These are phyloP conservation scores for Barbarea vulgaris DNA, from an alignment of 345 rosid species.

Conservation along the genomic window DNA sequence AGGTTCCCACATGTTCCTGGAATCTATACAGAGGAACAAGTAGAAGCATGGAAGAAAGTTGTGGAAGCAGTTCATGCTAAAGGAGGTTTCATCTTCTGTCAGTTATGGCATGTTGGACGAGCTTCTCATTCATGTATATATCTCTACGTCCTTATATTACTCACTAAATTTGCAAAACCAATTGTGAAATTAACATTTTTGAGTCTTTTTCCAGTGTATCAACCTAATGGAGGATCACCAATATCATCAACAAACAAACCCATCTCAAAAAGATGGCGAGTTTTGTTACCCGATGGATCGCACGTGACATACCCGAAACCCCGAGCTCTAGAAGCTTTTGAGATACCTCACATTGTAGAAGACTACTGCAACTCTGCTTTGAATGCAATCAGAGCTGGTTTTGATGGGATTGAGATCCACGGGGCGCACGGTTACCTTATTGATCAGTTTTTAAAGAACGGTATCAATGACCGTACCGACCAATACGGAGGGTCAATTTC, in stretches of 20 bases:
- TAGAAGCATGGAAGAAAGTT: slow-evolving; percentile 78
- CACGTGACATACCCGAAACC: slow-evolving; percentile 56
- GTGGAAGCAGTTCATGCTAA: slow-evolving; percentile 78
- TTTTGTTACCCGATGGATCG: slow-evolving; percentile 65
- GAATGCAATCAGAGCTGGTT: slow-evolving; percentile 86
- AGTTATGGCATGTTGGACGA: slow-evolving; percentile 93
- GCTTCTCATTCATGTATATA: slow-evolving; percentile 73
- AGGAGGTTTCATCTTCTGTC: slow-evolving; percentile 83
- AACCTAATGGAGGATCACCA: slow-evolving; percentile 72
- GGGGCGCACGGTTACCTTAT: slow-evolving; percentile 89
- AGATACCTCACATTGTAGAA: slow-evolving; percentile 57
- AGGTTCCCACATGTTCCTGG: slow-evolving; percentile 92
- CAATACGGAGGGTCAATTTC: slow-evolving; percentile 73
- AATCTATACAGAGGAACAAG: slow-evolving; percentile 78
- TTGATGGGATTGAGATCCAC: slow-evolving; percentile 87
- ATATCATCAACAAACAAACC: slow-evolving; percentile 70
- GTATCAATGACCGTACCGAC: slow-evolving; percentile 75
- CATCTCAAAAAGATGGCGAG: slow-evolving; percentile 65
- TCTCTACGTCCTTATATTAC: neutral
- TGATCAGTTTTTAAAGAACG: slow-evolving; percentile 84
- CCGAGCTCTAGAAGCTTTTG: slow-evolving; percentile 47
- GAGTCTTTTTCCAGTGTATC: slow-evolving; percentile 50
- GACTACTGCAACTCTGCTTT: slow-evolving; percentile 61
- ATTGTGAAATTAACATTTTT: neutral
- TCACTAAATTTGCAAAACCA: neutral